Percentiles rank a stretch among this genome's conserved stretches.
phyloP scores from a whole-genome alignment of 257 asterid species.

The Jacaranda copaia region DNA sequence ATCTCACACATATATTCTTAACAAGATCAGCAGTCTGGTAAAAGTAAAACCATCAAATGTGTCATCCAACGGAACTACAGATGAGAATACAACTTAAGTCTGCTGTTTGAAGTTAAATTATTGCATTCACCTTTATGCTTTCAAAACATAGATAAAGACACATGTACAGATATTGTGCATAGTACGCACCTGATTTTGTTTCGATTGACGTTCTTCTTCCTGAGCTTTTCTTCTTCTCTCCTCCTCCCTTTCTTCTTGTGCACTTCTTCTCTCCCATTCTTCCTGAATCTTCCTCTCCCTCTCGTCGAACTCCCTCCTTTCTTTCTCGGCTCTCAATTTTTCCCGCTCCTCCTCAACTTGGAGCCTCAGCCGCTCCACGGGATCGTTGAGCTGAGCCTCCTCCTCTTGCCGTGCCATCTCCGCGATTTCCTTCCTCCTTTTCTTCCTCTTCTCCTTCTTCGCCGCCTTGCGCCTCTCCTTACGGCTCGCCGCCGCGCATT shows the following conservation, averaged over 20 bases:
- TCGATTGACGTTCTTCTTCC: slow-evolving; percentile 54
- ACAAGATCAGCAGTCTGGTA: neutral
- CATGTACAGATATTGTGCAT: neutral
- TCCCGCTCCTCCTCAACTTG: slow-evolving; percentile 82
- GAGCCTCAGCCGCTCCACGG: slow-evolving; percentile 71
- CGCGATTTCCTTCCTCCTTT: slow-evolving; percentile 80
- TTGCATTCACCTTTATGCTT: neutral
- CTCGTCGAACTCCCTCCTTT: slow-evolving; percentile 77
- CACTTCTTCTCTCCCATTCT: slow-evolving; percentile 67
- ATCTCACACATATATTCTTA: neutral
- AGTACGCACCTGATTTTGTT: slow-evolving; percentile 54
- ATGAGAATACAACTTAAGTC: slow-evolving; percentile 21
- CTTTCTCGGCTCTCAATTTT: slow-evolving; percentile 68
- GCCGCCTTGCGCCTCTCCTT: slow-evolving; percentile 76
- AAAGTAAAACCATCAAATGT: neutral
- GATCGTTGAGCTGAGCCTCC: slow-evolving; percentile 76
- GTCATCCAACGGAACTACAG: neutral
- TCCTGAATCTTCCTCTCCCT: slow-evolving; percentile 75
- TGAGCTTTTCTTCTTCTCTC: slow-evolving; percentile 55
- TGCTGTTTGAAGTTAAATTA: neutral
- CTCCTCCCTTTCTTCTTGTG: slow-evolving; percentile 62
- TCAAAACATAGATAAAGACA: neutral
- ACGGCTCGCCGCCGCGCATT: slow-evolving; percentile 48
- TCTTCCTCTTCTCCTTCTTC: slow-evolving; percentile 92
- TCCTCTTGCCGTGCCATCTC: slow-evolving; percentile 72